phyloP scores from a whole-genome alignment of 2,329 filamentous ascomycete species.

The Calonectria henricotiae region DNA sequence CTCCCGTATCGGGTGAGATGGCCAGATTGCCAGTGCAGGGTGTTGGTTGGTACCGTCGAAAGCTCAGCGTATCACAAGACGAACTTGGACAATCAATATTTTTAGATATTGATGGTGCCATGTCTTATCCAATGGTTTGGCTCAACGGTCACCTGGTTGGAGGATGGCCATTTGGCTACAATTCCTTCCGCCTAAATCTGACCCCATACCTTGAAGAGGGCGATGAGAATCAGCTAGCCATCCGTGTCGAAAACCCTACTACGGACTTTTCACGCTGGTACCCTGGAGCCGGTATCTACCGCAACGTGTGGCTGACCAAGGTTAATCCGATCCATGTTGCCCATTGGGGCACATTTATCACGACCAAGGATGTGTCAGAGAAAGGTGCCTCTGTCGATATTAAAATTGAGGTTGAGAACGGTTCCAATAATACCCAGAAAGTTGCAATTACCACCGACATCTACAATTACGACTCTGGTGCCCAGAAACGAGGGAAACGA shows the following conservation, averaged over 20 bases:
- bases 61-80: not conserved
- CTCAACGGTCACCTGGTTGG: conserved; percentile 2
- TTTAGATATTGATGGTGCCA: not conserved
- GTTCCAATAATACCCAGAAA: not conserved
- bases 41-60: conserved; percentile 15
- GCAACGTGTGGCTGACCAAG: conserved; percentile 6
- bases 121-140: conserved; percentile 15
- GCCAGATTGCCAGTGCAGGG: conserved; percentile 2
- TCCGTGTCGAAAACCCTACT: conserved; percentile 1
- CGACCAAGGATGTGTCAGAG: not conserved
- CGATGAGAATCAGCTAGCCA: not conserved
- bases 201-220: not conserved
- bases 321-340: conserved; percentile 9
- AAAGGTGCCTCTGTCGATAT: not conserved
- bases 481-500: not conserved
- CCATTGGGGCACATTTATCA: conserved; percentile 13
- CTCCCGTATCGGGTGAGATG: conserved; percentile 9
- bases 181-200: conserved; percentile 1
- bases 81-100: not conserved
- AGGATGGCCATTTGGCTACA: conserved; percentile 10
- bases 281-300: conserved; percentile 7
- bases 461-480: not conserved
- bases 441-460: not conserved
- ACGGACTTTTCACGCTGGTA: conserved; percentile 16
- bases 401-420: conserved; percentile 1